Conservation (phyloP, 2,329 filamentous ascomycete species). For the Cladosporium sp. region DNA sequence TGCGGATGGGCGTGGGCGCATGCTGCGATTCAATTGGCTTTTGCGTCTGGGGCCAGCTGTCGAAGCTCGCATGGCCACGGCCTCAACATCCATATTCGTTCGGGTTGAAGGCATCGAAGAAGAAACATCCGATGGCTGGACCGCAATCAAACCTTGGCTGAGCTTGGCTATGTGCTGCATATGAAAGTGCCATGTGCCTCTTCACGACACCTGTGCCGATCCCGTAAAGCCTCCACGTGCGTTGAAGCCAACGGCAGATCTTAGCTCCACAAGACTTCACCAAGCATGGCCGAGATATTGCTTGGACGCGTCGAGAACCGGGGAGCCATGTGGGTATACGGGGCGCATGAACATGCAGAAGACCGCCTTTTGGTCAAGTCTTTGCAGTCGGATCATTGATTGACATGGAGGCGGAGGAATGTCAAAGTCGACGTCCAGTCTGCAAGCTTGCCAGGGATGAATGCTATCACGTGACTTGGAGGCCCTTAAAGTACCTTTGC, state of each 20-base stretch:
- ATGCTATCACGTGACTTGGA: neutral
- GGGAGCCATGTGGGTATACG: neutral
- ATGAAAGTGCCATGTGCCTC: neutral
- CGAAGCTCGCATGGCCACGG: neutral
- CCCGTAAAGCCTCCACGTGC: conserved; percentile 3
- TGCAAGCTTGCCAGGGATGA: too few relatives aligned
- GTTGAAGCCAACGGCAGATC: neutral
- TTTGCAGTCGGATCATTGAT: neutral
- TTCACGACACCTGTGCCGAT: neutral
- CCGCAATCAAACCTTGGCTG: conserved; percentile 4
- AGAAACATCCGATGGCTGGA: neutral
- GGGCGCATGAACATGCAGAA: neutral
- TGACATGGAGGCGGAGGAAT: neutral
- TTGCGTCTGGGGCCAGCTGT: neutral
- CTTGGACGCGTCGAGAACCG: neutral
- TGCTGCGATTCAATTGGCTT: conserved; percentile 6
- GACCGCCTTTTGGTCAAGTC: neutral
- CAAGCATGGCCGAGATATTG: conserved; percentile 6
- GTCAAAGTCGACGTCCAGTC: neutral
- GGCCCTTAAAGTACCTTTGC: too few relatives aligned
- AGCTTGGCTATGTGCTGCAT: neutral
- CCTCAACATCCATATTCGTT: neutral
- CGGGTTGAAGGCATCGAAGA: neutral
- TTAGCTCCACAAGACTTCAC: neutral
- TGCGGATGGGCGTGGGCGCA: neutral